Evolutionary conservation across 1,139 yeast genomes (phyloP), one percentile per base, ranked within the genome.

Genomic region (Arxiozyma bovina): DNA sequence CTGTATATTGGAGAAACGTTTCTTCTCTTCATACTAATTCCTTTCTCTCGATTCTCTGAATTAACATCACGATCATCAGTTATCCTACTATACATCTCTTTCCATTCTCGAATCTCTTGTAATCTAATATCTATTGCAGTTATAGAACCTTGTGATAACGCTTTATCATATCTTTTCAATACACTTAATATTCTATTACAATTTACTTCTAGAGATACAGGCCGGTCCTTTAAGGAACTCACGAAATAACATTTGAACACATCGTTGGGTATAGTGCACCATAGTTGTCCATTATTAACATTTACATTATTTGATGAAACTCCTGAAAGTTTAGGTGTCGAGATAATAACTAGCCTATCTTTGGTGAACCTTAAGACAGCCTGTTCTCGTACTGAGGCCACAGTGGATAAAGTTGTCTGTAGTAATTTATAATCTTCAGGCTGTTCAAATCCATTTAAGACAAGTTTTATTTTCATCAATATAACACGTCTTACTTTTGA

Each of bases 221-320:
- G 61, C 50, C 62, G 63, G 34, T 65, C 68, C 21, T 70, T 60
- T 34, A 60, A 63, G 7, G 69, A 63, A 22, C 54, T 54, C 1
- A 68, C 68, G 6, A 57, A 56, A 51, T 67, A 68, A 7, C 59
- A 53, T 30, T 57, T 58, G 50, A 68, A 68, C 21, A 64, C 67
- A 58, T 67, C 70, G 11, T 53, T 51, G 2, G 71, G 71, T 9
- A 68, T 64, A 8, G 69, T 65, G 47, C 71, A 68, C 71, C 71
- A 68, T 42, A 67, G 53, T 49, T 67, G 70, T 1, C 70, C 70
- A 17, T 60, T 60, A 45, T 9, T 59, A 49, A 1, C 61, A 55
- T 9, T 42, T 12, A 42, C 42, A 20, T 42, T 48, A 30, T 48
- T 45, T 20, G 25, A 18, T 3, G 27, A 40, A 20, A 11, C 40